A percentile compares a stretch with the other conserved stretches of the same genome.
phyloP scores from a whole-genome alignment of 345 rosid genomes.

The Lumnitzera littorea region DNA sequence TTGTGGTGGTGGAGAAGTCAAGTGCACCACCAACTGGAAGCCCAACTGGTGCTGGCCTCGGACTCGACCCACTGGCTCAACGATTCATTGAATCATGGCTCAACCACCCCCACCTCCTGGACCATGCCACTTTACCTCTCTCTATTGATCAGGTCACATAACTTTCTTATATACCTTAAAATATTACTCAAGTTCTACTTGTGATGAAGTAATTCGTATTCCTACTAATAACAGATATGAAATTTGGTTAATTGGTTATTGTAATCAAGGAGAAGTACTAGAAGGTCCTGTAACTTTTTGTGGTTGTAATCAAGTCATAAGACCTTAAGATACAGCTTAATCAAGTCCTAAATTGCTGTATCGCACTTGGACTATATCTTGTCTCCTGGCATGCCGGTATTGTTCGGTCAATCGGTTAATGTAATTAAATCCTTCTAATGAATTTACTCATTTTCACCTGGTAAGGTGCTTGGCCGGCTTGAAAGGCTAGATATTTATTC shows the following conservation, averaged over 20 bases:
- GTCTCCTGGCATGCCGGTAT: no score
- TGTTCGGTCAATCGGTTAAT: neutral
- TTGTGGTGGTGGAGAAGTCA: constrained; percentile 19
- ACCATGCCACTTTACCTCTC: constrained; percentile 13
- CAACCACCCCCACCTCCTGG: constrained; percentile 1
- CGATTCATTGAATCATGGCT: constrained; percentile 13
- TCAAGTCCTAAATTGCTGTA: no score
- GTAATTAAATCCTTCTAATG: neutral
- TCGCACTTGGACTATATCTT: no score
- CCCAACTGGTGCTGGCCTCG: constrained; percentile 25
- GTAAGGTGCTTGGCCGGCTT: neutral
- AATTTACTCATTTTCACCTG: neutral
- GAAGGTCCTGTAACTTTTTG: no score
- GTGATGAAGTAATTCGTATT: no score
- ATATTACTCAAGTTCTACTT: no score
- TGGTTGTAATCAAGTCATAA: no score
- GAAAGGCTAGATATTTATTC: no score
- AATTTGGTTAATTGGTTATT: no score
- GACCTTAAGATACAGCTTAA: no score
- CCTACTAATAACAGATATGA: no score
- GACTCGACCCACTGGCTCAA: constrained; percentile 14
- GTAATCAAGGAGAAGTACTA: no score
- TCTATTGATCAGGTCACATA: constrained; percentile 9
- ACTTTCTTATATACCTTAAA: neutral
- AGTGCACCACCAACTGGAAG: constrained; percentile 11